Evolutionary conservation across 2,329 filamentous ascomycete species (phyloP), one percentile per base, ranked within the genome.

Genomic region (Botrytis deweyae): DNA sequence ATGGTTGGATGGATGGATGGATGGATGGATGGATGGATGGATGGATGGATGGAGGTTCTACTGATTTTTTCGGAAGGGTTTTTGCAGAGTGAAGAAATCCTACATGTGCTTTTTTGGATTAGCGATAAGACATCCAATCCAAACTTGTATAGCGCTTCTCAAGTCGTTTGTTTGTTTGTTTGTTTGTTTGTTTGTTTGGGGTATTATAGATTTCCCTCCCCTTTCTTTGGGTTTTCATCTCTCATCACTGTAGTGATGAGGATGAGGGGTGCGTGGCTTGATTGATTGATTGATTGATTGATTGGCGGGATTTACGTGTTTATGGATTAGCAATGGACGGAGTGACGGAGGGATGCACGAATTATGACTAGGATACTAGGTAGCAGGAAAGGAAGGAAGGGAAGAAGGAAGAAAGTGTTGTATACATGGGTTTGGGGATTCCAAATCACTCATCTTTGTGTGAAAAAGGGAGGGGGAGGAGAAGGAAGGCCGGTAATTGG

Each of bases 361-460:
- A 59, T 70, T 70, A 67, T 67, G 64, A 67, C 9, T 67, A 67
- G 64, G n/a, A 67, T 67, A 9, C 52, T 58, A 52, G 46, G 33
- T 22, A 29, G 38, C 25, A 20, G 4, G 25, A 18, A 42, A 29
- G 25, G 1, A 42, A 42, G 25, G 5, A 22, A 25, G 10, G 4
- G n/a, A 18, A 3, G 2, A 40, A 38, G 44, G 3, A 40, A 38
- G 22, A 18, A 62, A 55, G n/a, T 65, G 40, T 40, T 68, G 66
- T 10, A 36, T 44, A 16, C n/a, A 42, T 9, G 64, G 29, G 6
- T 16, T 36, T 46, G 6, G n/a, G 22, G 12, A 16, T 29, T 33
- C 14, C 3, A 42, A 63, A 62, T 20, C 18, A 20, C 20, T 36
- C 12, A 25, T 25, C 25, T 55, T 2, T n/a, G 46, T 49, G 46